These are phyloP conservation scores for Penicillium lividum DNA, from an alignment of 495 filamentous ascomycete species.

Conservation along the genomic window DNA sequence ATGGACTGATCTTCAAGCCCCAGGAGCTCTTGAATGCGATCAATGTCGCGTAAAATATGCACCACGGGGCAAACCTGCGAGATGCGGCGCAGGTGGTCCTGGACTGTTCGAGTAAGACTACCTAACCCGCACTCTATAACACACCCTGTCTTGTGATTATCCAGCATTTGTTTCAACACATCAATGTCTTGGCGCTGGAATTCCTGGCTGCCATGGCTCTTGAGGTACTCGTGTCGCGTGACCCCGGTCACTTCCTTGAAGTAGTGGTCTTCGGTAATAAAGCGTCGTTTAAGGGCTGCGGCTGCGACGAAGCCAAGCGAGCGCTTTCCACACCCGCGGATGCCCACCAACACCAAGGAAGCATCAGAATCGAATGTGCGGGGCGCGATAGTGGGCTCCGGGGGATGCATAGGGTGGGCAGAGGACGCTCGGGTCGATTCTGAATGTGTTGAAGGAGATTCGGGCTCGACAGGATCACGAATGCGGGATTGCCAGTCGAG, in stretches of 20 bases:
- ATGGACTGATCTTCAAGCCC: constrained; percentile 57
- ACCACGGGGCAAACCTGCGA: constrained; percentile 70
- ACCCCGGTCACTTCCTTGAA: constrained; percentile 71
- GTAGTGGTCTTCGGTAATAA: constrained; percentile 75
- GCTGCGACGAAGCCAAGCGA: constrained; percentile 79
- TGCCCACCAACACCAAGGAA: constrained; percentile 75
- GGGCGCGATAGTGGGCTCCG: constrained; percentile 51
- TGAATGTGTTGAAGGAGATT: neutral
- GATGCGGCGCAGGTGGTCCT: constrained; percentile 58
- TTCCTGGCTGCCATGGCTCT: constrained; percentile 60
- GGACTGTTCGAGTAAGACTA: constrained; percentile 57
- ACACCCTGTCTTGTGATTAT: constrained; percentile 60
- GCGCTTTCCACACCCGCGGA: constrained; percentile 75
- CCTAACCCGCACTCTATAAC: constrained; percentile 72
- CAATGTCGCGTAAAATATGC: constrained; percentile 68
- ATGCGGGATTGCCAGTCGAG: constrained; percentile 17
- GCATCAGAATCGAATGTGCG: constrained; percentile 61
- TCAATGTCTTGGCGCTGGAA: constrained; percentile 67
- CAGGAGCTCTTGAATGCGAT: constrained; percentile 65
- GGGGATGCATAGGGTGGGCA: constrained; percentile 25
- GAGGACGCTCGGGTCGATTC: constrained; percentile 4
- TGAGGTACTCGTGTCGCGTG: constrained; percentile 63
- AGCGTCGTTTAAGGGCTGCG: constrained; percentile 67
- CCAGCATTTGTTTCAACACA: constrained; percentile 66
- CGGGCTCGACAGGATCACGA: constrained; percentile 12